Conservation (phyloP, 1,284 basidiomycete species). For the Laetiporus sulphureus region DNA sequence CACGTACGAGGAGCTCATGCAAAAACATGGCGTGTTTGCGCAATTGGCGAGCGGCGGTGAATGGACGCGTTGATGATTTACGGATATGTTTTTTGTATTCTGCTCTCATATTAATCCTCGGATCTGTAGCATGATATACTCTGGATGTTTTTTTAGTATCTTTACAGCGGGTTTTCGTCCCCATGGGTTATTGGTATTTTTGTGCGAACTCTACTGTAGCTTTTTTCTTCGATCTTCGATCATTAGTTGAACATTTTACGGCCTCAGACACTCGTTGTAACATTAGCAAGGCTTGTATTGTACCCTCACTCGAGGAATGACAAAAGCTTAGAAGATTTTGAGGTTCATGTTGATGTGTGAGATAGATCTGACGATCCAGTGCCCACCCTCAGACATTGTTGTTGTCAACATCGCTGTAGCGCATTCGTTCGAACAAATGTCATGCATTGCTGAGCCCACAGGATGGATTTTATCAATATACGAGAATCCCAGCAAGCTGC, state of each 20-base stretch:
- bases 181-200: constrained; percentile 10
- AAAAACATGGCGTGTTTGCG: constrained; percentile 70
- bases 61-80: constrained; percentile 58
- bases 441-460: too few relatives aligned
- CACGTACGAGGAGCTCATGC: constrained; percentile 65
- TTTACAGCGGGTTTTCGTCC: neutral
- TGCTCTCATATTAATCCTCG: too few relatives aligned
- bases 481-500: too few relatives aligned
- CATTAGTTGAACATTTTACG: constrained; percentile 8
- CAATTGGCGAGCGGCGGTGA: constrained; percentile 82
- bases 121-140: constrained; percentile 2
- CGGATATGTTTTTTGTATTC: too few relatives aligned
- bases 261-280: constrained; percentile 5
- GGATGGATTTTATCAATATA: too few relatives aligned
- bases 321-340: too few relatives aligned
- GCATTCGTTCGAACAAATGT: too few relatives aligned
- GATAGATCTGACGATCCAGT: too few relatives aligned
- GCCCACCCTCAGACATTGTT: too few relatives aligned
- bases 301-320: too few relatives aligned
- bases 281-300: constrained; percentile 1
- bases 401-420: too few relatives aligned
- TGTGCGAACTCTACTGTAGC: constrained; percentile 17
- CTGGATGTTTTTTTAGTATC: constrained; percentile 7
- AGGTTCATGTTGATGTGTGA: too few relatives aligned
- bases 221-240: constrained; percentile 17